A percentile compares a stretch with the other conserved stretches of the same genome.
phyloP scores from a whole-genome alignment of 2,329 filamentous ascomycete species.

The Talaromyces verruculosus region DNA sequence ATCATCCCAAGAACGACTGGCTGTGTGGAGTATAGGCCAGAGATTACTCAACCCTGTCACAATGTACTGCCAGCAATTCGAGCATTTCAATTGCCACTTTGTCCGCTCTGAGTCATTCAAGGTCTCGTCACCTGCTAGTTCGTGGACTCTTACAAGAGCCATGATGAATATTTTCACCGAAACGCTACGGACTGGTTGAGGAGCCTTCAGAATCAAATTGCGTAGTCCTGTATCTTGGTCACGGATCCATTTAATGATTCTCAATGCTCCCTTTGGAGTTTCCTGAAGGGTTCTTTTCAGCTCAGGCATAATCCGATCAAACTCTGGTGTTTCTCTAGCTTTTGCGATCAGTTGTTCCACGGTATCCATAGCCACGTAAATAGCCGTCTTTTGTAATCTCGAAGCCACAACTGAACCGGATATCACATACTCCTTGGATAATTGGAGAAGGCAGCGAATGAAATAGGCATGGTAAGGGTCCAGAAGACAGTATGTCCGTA shows the following conservation, averaged over 20 bases:
- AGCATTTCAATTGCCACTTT: conserved; percentile 31
- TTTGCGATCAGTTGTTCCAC: conserved; percentile 74
- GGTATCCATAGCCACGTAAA: conserved; percentile 55
- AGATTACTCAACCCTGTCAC: conserved; percentile 56
- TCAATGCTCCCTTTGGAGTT: conserved; percentile 58
- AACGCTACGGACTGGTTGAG: conserved; percentile 58
- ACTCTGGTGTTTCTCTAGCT: conserved; percentile 66
- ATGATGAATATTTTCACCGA: conserved; percentile 54
- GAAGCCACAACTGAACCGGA: conserved; percentile 53
- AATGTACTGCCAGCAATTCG: conserved; percentile 33
- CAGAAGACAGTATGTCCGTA: conserved; percentile 76
- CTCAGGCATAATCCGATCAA: conserved; percentile 56
- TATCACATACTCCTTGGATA: conserved; percentile 53
- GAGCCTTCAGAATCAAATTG: conserved; percentile 63
- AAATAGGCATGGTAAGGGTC: conserved; percentile 71
- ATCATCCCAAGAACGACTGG: conserved; percentile 70
- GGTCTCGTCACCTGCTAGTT: conserved; percentile 28
- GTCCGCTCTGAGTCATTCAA: conserved; percentile 30
- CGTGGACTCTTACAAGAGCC: conserved; percentile 56
- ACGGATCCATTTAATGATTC: conserved; percentile 63
- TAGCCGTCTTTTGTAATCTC: conserved; percentile 45
- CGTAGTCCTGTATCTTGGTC: conserved; percentile 59
- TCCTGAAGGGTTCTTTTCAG: conserved; percentile 52
- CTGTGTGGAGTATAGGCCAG: conserved; percentile 63
- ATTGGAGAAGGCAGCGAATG: conserved; percentile 61